phyloP scores from a whole-genome alignment of 441 rosid genomes.

The Erodium moschatum region DNA sequence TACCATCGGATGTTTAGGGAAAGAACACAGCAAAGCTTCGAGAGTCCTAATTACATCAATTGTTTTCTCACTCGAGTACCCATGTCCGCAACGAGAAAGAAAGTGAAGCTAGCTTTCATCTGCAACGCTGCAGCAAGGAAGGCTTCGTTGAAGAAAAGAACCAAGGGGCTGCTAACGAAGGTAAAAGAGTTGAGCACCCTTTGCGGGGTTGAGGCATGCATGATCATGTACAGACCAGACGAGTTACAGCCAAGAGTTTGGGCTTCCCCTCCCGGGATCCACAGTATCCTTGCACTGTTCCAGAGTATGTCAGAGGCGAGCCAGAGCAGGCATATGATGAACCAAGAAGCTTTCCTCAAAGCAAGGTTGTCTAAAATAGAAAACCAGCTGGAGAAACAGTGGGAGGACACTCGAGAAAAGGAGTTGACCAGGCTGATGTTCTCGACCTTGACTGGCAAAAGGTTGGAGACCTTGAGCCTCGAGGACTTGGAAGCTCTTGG shows the following conservation, averaged over 20 bases:
- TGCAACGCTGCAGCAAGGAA: slow-evolving; percentile 5
- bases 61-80: background rate
- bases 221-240: slow-evolving; percentile 3
- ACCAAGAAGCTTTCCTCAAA: background rate
- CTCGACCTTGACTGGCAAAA: slow-evolving; percentile 4
- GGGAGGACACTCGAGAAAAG: background rate
- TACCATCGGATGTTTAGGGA: background rate
- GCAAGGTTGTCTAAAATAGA: slow-evolving; percentile 5
- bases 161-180: slow-evolving; percentile 6
- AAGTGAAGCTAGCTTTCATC: slow-evolving; percentile 9
- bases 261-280: slow-evolving; percentile 7
- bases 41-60: background rate
- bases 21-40: background rate
- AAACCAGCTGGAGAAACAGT: slow-evolving; percentile 2
- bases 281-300: background rate
- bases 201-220: slow-evolving; percentile 8
- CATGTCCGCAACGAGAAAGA: background rate
- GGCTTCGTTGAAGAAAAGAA: slow-evolving; percentile 4
- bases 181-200: slow-evolving; percentile 2
- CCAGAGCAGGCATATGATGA: background rate
- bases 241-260: slow-evolving; percentile 1
- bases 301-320: background rate
- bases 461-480: slow-evolving; percentile 1
- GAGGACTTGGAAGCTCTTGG: background rate
- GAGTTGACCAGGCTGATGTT: slow-evolving; percentile 9